These are phyloP conservation scores for Penicillium crustosum DNA, from an alignment of 2,329 filamentous ascomycete species.

Conservation along the genomic window DNA sequence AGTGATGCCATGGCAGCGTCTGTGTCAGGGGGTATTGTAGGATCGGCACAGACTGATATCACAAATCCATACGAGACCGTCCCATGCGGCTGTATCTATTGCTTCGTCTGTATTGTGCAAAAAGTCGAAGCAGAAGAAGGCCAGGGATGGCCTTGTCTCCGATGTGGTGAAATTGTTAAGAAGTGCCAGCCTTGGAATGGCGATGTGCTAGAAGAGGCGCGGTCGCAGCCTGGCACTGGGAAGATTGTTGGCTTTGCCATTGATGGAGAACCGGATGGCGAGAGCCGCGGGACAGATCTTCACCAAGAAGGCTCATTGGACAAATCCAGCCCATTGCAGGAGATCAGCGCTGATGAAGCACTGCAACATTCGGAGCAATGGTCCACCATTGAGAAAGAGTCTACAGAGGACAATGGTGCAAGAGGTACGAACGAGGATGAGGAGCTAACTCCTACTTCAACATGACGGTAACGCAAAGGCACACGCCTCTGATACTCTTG, in stretches of 20 bases:
- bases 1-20: slow-evolving; percentile 72
- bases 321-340: slow-evolving; percentile 26
- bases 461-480: not conserved
- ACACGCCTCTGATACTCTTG: not conserved
- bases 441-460: not conserved
- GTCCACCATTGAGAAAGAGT: slow-evolving; percentile 37
- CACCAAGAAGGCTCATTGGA: slow-evolving; percentile 1
- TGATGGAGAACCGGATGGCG: slow-evolving; percentile 25
- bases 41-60: slow-evolving; percentile 86
- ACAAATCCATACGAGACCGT: slow-evolving; percentile 94
- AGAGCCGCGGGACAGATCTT: slow-evolving; percentile 14
- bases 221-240: slow-evolving; percentile 35
- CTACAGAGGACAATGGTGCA: slow-evolving; percentile 14
- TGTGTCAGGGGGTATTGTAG: slow-evolving; percentile 71
- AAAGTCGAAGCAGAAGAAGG: slow-evolving; percentile 89
- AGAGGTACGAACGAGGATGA: slow-evolving; percentile 1
- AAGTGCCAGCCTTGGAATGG: slow-evolving; percentile 90
- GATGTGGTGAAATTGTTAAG: slow-evolving; percentile 80
- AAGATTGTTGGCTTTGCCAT: slow-evolving; percentile 46
- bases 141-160: slow-evolving; percentile 86
- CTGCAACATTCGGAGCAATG: slow-evolving; percentile 41
- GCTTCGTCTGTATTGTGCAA: slow-evolving; percentile 91
- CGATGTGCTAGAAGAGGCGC: slow-evolving; percentile 65
- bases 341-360: slow-evolving; percentile 34
- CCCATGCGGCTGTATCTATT: slow-evolving; percentile 89